Evolutionary conservation across 345 rosid species (phyloP), one percentile per base, ranked within the genome.

Genomic region (Eucalyptus microcorys): DNA sequence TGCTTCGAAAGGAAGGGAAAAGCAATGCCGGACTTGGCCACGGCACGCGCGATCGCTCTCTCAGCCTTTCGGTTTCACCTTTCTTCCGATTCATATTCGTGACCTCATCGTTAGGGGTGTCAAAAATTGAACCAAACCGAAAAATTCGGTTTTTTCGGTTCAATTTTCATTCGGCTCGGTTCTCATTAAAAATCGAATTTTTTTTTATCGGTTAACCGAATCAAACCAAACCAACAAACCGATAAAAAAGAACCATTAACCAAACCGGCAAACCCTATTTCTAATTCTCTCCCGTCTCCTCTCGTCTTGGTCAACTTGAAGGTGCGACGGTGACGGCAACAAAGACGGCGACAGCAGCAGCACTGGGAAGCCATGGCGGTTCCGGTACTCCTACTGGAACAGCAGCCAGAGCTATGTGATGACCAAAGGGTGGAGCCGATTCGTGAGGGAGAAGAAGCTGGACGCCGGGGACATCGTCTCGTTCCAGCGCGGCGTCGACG

Each of bases 341-440:
- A n/a, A n/a, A n/a, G n/a, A n/a, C n/a, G n/a, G n/a, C n/a, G n/a
- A n/a, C n/a, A n/a, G n/a, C n/a, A n/a, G n/a, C n/a, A n/a, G n/a
- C n/a, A n/a, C n/a, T n/a, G 99, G 97, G 14, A 96, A 96, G 89
- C 89, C 94, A 5, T 96, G 98, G 99, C 91, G 96, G 87, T 97
- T 97, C 92, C 92, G 98, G 57, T 96, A 97, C 95, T 97, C 99
- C 48, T 97, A 96, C 91, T 96, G 99, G 99, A 96, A 94, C 91
- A 96, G 97, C 91, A 97, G 99, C 92, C 99, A 97, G 93, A 96
- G 99, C 95, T 97, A 96, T 87, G 99, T 96, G 45, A 97, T 97
- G 98, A 97, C 99, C 12, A 97, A 96, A 91, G 99, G 99, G 8
- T 96, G 99, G 99, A 97, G 98, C 92, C 95, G 97, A 49, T 97